These are phyloP conservation scores for Erythrobasidium hasegawianum DNA, from an alignment of 1,284 basidiomycete species.

Conservation along the genomic window DNA sequence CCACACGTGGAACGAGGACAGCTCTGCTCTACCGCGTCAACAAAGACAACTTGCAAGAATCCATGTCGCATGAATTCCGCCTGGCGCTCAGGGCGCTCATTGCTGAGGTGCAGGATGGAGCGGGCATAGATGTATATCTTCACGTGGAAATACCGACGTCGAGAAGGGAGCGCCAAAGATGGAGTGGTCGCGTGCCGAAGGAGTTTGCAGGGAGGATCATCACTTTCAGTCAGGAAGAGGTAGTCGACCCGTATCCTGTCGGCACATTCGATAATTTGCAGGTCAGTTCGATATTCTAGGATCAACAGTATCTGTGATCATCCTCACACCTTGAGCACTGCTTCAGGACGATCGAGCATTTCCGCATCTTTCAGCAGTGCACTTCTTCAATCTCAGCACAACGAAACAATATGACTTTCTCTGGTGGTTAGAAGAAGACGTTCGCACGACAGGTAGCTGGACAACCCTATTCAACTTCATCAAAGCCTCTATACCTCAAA, in stretches of 20 bases:
- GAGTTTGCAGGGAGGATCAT: too few relatives aligned
- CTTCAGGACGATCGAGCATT: background rate
- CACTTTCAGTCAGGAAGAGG: too few relatives aligned
- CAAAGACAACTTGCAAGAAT: background rate
- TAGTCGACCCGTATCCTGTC: too few relatives aligned
- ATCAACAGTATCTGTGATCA: background rate
- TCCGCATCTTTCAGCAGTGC: background rate
- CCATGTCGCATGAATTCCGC: background rate
- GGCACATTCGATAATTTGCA: too few relatives aligned
- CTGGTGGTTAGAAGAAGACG: background rate
- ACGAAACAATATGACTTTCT: background rate
- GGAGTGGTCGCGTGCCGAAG: too few relatives aligned
- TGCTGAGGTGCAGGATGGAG: background rate
- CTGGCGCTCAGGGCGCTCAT: background rate
- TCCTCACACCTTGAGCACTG: background rate
- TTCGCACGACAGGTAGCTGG: conserved; percentile 1
- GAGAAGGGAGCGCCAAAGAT: too few relatives aligned
- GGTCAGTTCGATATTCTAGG: background rate
- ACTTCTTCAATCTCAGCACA: background rate
- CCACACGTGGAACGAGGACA: background rate
- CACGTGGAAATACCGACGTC: too few relatives aligned
- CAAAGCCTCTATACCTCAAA: background rate
- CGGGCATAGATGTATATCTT: too few relatives aligned
- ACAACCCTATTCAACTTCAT: background rate
- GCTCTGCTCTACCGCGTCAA: background rate